Evolutionary conservation across 1,139 yeast genomes (phyloP).

Genomic region (Pneumocystis murina): DNA sequence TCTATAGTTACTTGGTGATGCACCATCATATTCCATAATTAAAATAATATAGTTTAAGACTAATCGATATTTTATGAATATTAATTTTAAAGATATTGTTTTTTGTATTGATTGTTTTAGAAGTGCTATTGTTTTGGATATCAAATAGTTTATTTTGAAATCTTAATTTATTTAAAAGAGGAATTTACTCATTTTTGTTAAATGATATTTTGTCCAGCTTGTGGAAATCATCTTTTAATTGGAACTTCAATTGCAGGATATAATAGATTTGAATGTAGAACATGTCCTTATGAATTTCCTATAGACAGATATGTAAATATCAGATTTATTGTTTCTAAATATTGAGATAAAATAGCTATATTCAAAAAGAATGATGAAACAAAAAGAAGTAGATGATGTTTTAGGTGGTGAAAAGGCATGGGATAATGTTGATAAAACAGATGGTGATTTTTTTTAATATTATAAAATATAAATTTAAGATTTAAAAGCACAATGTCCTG

Average conservation of each 20-base stretch:
- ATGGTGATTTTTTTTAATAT: not conserved
- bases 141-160: not conserved
- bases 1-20: not conserved
- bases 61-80: too few relatives aligned
- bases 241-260: not conserved
- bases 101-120: not conserved
- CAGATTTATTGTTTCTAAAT: not conserved
- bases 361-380: slow-evolving; percentile 33
- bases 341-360: not conserved
- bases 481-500: slow-evolving; percentile 57
- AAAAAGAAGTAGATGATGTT: slow-evolving; percentile 91
- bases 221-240: not conserved
- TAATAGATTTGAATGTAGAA: slow-evolving; percentile 12
- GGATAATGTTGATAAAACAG: slow-evolving; percentile 78
- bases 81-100: not conserved
- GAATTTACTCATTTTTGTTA: not conserved
- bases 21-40: not conserved
- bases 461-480: slow-evolving; percentile 17
- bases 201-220: not conserved
- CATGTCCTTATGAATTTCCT: slow-evolving; percentile 13
- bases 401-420: slow-evolving; percentile 95
- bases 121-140: not conserved
- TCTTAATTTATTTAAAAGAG: not conserved
- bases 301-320: slow-evolving; percentile 9
- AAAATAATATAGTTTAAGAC: not conserved